These are phyloP conservation scores for Primulina huaijiensis DNA, from an alignment of 257 asterid genomes.

Conservation along the genomic window DNA sequence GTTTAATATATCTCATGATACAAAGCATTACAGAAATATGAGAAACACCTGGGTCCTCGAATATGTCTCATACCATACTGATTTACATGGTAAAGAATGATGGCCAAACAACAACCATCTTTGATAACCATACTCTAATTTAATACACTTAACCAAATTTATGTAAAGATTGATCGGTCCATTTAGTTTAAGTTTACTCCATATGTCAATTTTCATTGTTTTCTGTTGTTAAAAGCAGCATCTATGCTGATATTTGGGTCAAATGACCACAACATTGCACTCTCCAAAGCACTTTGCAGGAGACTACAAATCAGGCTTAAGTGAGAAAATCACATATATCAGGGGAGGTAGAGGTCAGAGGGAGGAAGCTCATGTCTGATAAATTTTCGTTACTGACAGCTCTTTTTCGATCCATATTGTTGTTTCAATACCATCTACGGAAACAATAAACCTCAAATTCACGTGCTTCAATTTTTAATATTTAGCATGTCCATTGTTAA, in stretches of 20 bases:
- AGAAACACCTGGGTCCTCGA: not conserved
- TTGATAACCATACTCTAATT: not conserved
- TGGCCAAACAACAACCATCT: not conserved
- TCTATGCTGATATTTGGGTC: not conserved
- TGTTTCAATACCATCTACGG: not conserved
- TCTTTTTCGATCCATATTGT: not conserved
- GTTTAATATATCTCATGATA: too few relatives aligned
- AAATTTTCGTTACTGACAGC: not conserved
- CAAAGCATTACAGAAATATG: too few relatives aligned
- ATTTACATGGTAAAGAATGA: not conserved
- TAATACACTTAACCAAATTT: not conserved
- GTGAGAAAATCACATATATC: too few relatives aligned
- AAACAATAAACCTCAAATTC: not conserved
- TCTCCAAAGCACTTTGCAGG: not conserved
- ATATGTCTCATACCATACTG: not conserved
- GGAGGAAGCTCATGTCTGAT: not conserved
- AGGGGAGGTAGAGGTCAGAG: not conserved
- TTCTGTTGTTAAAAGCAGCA: not conserved
- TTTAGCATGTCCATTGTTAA: not conserved
- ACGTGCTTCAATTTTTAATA: not conserved
- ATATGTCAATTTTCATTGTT: not conserved
- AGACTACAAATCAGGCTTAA: not conserved
- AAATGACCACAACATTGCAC: not conserved
- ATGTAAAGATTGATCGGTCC: not conserved
- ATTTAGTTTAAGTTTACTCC: too few relatives aligned